Conservation (phyloP, 2,329 filamentous ascomycete species). For the Claviceps africana region DNA sequence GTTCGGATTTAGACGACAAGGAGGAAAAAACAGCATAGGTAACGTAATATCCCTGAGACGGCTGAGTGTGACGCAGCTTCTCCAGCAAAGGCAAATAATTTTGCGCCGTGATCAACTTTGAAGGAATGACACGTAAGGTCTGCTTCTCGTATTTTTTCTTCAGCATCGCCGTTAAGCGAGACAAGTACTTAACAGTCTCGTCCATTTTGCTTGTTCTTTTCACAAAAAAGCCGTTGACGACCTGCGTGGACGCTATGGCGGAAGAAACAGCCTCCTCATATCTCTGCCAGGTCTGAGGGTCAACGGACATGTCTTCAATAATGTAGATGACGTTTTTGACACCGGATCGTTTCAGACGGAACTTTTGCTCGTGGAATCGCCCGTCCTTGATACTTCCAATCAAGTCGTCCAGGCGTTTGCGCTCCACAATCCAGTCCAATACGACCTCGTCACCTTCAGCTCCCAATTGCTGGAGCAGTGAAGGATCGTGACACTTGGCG, state of each 20-base stretch:
- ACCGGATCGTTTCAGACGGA: constrained; percentile 57
- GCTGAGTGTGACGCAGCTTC: constrained; percentile 40
- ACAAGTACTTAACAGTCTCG: constrained; percentile 63
- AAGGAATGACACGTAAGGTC: constrained; percentile 50
- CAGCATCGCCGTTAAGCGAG: constrained; percentile 55
- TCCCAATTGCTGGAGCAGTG: constrained; percentile 40
- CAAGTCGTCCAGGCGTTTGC: constrained; percentile 68
- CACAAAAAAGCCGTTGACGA: constrained; percentile 66
- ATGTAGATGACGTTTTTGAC: constrained; percentile 68
- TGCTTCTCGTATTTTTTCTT: constrained; percentile 48
- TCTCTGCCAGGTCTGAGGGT: constrained; percentile 35
- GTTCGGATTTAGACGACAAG: constrained; percentile 61
- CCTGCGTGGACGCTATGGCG: constrained; percentile 62
- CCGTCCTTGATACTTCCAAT: constrained; percentile 72
- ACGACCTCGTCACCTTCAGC: constrained; percentile 55
- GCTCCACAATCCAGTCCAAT: constrained; percentile 68
- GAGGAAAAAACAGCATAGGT: constrained; percentile 60
- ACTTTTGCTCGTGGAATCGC: constrained; percentile 74
- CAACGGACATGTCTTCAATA: constrained; percentile 57
- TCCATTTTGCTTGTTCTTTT: constrained; percentile 64
- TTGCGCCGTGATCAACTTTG: constrained; percentile 42
- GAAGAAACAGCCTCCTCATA: constrained; percentile 56
- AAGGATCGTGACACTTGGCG: constrained; percentile 52
- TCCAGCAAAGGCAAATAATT: constrained; percentile 53
- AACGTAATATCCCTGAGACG: constrained; percentile 41